Conservation (phyloP, 805 yeast species). For the Schwanniomyces vanrijiae region DNA sequence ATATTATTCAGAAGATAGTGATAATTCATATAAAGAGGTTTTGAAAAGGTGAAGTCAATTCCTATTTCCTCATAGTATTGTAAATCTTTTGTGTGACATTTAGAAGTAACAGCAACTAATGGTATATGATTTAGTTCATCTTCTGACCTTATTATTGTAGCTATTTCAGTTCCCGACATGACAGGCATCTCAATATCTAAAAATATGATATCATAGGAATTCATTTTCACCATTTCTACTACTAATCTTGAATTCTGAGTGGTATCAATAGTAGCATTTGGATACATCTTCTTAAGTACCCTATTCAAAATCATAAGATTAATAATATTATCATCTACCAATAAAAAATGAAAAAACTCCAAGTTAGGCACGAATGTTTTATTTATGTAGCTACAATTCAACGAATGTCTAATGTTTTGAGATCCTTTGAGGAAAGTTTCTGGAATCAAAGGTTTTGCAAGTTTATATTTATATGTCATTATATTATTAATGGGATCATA, state of each 20-base stretch:
- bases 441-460: not conserved
- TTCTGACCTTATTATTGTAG: conserved; percentile 16
- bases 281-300: conserved; percentile 33
- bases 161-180: conserved; percentile 39
- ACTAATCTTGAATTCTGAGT: conserved; percentile 32
- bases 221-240: conserved; percentile 12
- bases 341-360: conserved; percentile 15
- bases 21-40: conserved; percentile 31
- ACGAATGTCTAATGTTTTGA: not conserved
- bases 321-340: conserved; percentile 45
- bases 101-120: conserved; percentile 43
- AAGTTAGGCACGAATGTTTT: not conserved
- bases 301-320: conserved; percentile 36
- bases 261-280: conserved; percentile 26
- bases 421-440: not conserved
- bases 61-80: conserved; percentile 32
- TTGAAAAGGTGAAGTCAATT: conserved; percentile 40
- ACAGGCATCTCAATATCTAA: conserved; percentile 48
- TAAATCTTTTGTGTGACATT: conserved; percentile 25
- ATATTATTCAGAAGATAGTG: conserved; percentile 3
- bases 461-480: not conserved
- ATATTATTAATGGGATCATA: not conserved
- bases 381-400: not conserved
- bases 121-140: conserved; percentile 22
- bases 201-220: conserved; percentile 31